phyloP scores from a whole-genome alignment of 345 rosid species.

The Syzygium aromaticum region DNA sequence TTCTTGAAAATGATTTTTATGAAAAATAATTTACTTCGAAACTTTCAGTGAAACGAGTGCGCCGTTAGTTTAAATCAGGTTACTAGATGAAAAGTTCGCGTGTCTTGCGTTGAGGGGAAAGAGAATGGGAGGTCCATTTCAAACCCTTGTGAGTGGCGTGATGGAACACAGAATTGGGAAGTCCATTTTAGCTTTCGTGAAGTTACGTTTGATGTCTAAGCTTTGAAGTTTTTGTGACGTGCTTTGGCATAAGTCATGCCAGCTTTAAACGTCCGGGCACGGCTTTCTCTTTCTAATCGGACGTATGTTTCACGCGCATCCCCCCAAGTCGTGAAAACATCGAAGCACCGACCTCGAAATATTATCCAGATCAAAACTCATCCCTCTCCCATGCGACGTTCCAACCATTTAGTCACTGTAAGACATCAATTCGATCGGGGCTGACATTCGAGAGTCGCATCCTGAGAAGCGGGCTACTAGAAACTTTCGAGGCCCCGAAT shows the following conservation, averaged over 20 bases:
- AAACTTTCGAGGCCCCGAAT: neutral
- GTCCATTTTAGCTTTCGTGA: neutral
- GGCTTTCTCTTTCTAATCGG: neutral
- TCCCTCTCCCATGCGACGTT: neutral
- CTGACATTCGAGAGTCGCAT: neutral
- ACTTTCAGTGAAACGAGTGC: neutral
- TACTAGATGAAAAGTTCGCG: neutral
- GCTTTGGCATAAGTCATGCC: neutral
- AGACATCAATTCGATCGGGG: accelerated
- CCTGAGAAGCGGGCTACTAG: neutral
- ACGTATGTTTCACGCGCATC: neutral
- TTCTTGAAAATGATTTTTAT: neutral
- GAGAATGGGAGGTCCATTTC: neutral
- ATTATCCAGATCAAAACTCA: accelerated
- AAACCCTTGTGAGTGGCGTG: neutral
- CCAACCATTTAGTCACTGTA: neutral
- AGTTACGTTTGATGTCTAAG: neutral
- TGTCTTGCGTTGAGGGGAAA: neutral
- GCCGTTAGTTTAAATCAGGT: neutral
- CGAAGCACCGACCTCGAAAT: neutral
- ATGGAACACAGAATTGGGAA: neutral
- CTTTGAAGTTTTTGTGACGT: neutral
- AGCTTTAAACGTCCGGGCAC: neutral
- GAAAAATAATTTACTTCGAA: neutral
- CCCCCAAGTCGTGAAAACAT: neutral